Evolutionary conservation across 2,329 filamentous ascomycete species (phyloP), one percentile per base, ranked within the genome.

Genomic region (Colletotrichum simmondsii): DNA sequence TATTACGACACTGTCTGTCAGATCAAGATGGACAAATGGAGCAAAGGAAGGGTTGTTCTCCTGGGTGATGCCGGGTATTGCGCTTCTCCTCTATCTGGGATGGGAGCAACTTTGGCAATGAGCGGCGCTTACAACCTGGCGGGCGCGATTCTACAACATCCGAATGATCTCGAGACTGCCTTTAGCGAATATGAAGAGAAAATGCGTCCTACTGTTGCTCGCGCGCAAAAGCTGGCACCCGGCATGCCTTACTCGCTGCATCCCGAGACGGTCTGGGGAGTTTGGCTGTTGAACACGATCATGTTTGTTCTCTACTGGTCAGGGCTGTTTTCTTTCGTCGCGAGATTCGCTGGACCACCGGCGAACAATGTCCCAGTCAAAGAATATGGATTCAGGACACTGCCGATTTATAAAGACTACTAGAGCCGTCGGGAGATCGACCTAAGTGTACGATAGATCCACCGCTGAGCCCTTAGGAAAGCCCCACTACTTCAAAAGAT

Each of bases 1-100:
- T 88, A 88, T 75, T 80, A 79, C 57, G 78, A 85, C 37, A 75
- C 81, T 6, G 74, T 87, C 4, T 84, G 80, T 0, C 84, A 86
- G 60, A 82, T 91, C 22, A 83, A 82, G 54, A 76, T 82, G 65
- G 76, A 79, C 2, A 76, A 61, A 3, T 83, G 83, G 80, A 80
- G 75, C 19, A 79, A 78, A 5, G 83, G 79, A 3, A 63, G 78
- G n/a, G 83, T 87, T 8, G 83, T 83, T 0, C 77, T 88, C 0
- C 64, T 89, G 0, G 88, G 87, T 5, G 88, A 90, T 71, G 85
- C 88, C 19, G 87, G 79, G 10, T 86, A 85, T 74, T 84, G 82
- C 26, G 85, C 86, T 0, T 85, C 85, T 0, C 83, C 84, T 2
- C 73, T 85, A 7, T 86, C 85, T 0, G 88, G 88, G 0, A 84